phyloP scores from a whole-genome alignment of 2,329 filamentous ascomycete species.

The Basipetospora chlamydospora region DNA sequence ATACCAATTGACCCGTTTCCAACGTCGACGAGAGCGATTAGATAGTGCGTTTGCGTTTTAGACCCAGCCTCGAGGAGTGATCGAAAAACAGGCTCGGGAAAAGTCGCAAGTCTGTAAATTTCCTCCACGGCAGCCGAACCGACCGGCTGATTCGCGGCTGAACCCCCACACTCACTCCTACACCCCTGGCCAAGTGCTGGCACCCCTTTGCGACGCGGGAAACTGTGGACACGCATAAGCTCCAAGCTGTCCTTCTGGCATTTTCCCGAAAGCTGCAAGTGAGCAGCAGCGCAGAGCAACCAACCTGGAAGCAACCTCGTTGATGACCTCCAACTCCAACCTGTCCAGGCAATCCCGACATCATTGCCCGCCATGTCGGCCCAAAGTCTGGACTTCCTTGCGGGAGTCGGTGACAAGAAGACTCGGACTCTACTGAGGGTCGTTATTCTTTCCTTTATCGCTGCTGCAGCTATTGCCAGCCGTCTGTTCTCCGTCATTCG shows the following conservation, averaged over 20 bases:
- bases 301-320: conserved; percentile 12
- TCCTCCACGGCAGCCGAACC: conserved; percentile 1
- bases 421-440: conserved; percentile 75
- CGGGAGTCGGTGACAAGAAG: conserved; percentile 68
- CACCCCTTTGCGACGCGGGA: conserved; percentile 1
- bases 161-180: background rate
- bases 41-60: conserved; percentile 1
- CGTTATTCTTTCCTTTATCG: conserved; percentile 82
- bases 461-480: conserved; percentile 78
- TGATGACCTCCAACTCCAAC: conserved; percentile 18
- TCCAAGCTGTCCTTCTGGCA: conserved; percentile 29
- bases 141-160: conserved; percentile 5
- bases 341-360: conserved; percentile 5
- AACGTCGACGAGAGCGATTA: conserved; percentile 3
- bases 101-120: conserved; percentile 4
- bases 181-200: background rate
- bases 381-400: conserved; percentile 38
- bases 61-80: background rate
- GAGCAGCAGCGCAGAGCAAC: too few species aligned
- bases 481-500: conserved; percentile 97
- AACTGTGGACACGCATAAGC: conserved; percentile 20
- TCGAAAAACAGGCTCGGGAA: conserved; percentile 7
- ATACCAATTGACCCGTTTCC: conserved; percentile 6
- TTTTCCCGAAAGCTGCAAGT: too few species aligned
- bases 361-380: conserved; percentile 27